A percentile compares a stretch with the other conserved stretches of the same genome.
Conservation (phyloP, 2,329 filamentous ascomycete species). For the Gaeumannomyces tritici region DNA sequence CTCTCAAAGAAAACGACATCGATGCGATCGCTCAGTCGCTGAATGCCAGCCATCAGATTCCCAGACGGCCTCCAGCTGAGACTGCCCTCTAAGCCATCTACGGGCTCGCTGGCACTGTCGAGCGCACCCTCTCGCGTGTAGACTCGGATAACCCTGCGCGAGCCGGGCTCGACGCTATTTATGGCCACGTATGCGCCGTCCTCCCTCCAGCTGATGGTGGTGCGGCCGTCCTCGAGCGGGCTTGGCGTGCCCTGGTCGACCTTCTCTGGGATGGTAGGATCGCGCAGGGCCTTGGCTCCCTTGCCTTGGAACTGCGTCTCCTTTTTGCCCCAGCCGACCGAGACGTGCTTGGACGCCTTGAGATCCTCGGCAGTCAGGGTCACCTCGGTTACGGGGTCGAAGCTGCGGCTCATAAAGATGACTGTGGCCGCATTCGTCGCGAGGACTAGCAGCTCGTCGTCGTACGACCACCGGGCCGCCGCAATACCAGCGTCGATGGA, state of each 20-base stretch:
- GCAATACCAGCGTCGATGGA: slow-evolving; percentile 88
- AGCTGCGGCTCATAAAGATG: slow-evolving; percentile 85
- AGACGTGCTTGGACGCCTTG: slow-evolving; percentile 84
- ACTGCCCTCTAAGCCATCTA: slow-evolving; percentile 79
- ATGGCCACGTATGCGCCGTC: slow-evolving; percentile 87
- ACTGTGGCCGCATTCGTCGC: slow-evolving; percentile 70
- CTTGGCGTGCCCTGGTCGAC: slow-evolving; percentile 77
- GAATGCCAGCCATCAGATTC: slow-evolving; percentile 81
- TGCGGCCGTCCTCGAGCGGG: slow-evolving; percentile 58
- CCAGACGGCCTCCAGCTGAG: slow-evolving; percentile 88
- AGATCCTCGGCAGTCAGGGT: slow-evolving; percentile 67
- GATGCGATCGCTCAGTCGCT: slow-evolving; percentile 56
- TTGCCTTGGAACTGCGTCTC: slow-evolving; percentile 97
- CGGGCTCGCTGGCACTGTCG: slow-evolving; percentile 89
- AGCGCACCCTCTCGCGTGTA: slow-evolving; percentile 85
- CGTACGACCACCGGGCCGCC: slow-evolving; percentile 86
- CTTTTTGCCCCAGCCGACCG: slow-evolving; percentile 95
- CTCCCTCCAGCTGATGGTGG: slow-evolving; percentile 82
- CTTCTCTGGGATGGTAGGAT: slow-evolving; percentile 90
- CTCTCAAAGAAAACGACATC: slow-evolving; percentile 93
- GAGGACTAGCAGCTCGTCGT: slow-evolving; percentile 82
- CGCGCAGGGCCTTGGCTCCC: slow-evolving; percentile 65
- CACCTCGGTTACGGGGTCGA: slow-evolving; percentile 74
- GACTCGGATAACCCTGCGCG: slow-evolving; percentile 74
- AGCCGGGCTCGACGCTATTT: slow-evolving; percentile 60